Evolutionary conservation across 371 early-diverging fungal genomes (phyloP).

Genomic region (Synchytrium microbalum): DNA sequence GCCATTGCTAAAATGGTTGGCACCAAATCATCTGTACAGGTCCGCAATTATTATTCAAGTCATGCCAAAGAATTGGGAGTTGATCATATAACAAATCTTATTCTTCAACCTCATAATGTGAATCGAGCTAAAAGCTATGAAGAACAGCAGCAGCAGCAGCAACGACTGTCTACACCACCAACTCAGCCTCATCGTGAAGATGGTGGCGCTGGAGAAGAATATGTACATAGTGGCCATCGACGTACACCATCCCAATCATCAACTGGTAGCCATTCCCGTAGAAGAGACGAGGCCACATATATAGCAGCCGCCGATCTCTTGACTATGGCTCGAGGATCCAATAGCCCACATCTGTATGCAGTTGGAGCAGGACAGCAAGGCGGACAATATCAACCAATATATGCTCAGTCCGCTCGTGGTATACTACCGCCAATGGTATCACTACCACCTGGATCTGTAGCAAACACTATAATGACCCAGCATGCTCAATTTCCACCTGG

Average conservation of each 20-base stretch:
- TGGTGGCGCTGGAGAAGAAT: no score
- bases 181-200: no score
- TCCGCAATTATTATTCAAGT: constrained; percentile 68
- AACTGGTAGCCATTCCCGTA: not conserved
- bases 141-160: no score
- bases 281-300: not conserved
- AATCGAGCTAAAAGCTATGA: no score
- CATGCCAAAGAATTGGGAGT: not conserved
- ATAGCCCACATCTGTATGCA: not conserved
- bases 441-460: not conserved
- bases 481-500: not conserved
- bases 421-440: not conserved
- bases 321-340: not conserved
- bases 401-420: no score
- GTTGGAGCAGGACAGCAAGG: no score
- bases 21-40: constrained; percentile 74
- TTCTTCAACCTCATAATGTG: not conserved
- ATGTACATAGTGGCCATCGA: not conserved
- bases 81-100: not conserved
- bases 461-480: not conserved
- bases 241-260: not conserved
- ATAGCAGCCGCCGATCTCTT: not conserved
- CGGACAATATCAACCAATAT: not conserved
- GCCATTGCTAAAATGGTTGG: constrained; percentile 61
- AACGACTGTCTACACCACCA: no score